Base-by-base conservation (phyloP, 768 basidiomycete species). In the Phaeotremella skinneri region DNA sequence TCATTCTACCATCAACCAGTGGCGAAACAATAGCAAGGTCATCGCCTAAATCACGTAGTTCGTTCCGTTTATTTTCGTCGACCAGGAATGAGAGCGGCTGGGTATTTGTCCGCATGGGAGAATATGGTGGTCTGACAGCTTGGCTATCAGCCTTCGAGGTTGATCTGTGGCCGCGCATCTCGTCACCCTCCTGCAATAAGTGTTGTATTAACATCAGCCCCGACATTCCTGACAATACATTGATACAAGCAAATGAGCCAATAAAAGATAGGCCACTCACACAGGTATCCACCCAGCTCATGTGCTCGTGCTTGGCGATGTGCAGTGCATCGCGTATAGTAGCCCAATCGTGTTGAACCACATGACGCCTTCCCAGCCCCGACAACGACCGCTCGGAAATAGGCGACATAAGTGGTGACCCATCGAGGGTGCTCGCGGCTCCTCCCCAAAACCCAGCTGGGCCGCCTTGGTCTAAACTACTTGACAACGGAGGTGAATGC, bases 241-340 rank as follows among this genome's bases (percentile, higher is more conserved):
- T n/a, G n/a, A n/a, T n/a, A n/a, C n/a, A n/a, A n/a, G n/a, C n/a
- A n/a, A n/a, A n/a, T n/a, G 31, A 17, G 45, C 14, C n/a, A 34
- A 26, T 55, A 52, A 37, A 21, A 9, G 16, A 20, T 7, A 27
- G 7, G 11, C 20, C 4, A 75, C 74, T 66, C 56, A 78, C 85
- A 71, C 84, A 88, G 45, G 82, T 82, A 72, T 94, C 90, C 0
- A 92, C 85, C 5, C 68, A 70, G 62, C 83, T 85, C 90, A 92
- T 90, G 69, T 91, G 85, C 73, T 91, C 88, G 39, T 82, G 80
- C 32, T 80, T 78, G 11, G 83, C 80, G 25, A 89, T 80, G 54
- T 82, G 81, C 63, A 90, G 79, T 50, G 85, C 78, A 60, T 78
- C 75, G 34, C 72, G 61, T 43, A 79, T 77, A 39, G 65, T 62